These are phyloP conservation scores for Cyclanthera cordifolia DNA, from an alignment of 306 rosid species.

Conservation along the genomic window DNA sequence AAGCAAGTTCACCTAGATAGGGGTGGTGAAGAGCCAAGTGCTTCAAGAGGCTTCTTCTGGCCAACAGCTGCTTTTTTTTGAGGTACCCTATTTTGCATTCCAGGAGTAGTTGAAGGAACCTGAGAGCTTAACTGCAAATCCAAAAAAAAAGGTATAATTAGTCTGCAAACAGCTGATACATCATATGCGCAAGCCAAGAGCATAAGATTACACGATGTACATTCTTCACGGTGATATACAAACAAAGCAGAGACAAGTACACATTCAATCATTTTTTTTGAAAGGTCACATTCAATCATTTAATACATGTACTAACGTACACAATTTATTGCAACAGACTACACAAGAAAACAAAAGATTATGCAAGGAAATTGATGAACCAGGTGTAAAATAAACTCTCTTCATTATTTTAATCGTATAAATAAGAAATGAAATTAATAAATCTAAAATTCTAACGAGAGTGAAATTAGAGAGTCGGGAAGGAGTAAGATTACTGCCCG, in stretches of 20 bases:
- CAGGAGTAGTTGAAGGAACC: slow-evolving; percentile 29
- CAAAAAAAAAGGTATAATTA: slow-evolving; percentile 6
- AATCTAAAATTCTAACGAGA: neutral
- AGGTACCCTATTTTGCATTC: slow-evolving; percentile 40
- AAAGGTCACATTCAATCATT: neutral
- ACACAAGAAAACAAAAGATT: neutral
- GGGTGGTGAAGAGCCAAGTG: slow-evolving; percentile 73
- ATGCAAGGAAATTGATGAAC: neutral
- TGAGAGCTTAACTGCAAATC: slow-evolving; percentile 36
- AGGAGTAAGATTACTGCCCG: neutral
- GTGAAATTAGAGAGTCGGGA: neutral
- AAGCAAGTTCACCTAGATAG: slow-evolving; percentile 46
- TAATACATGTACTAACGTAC: neutral
- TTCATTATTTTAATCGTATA: no score
- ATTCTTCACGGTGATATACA: neutral
- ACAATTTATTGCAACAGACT: neutral
- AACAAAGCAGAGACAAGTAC: neutral
- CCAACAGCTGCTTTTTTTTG: slow-evolving; percentile 51
- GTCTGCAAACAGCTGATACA: neutral
- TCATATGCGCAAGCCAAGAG: neutral
- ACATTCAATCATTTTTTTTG: neutral
- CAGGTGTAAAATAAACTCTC: neutral
- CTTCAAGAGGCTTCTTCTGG: slow-evolving; percentile 85
- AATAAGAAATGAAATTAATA: no score
- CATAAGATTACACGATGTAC: neutral